phyloP scores from a whole-genome alignment of 768 basidiomycete genomes.

The Rhizopogon rudus region DNA sequence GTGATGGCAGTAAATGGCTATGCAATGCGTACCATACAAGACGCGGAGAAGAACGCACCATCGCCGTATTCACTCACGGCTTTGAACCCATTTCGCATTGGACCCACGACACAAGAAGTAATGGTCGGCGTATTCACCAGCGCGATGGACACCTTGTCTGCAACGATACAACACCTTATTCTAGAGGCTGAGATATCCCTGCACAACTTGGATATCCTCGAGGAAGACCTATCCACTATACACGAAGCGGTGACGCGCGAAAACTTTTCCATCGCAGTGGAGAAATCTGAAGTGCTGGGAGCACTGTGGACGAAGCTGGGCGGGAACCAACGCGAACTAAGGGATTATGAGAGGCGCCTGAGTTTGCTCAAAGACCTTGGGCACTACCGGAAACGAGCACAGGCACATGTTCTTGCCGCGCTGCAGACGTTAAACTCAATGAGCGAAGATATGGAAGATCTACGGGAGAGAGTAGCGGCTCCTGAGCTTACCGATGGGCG shows the following conservation, averaged over 20 bases:
- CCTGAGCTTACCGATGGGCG: slow-evolving; percentile 53
- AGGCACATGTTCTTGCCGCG: slow-evolving; percentile 61
- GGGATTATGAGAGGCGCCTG: slow-evolving; percentile 51
- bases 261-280: slow-evolving; percentile 23
- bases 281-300: slow-evolving; percentile 44
- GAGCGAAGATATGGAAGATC: slow-evolving; percentile 72
- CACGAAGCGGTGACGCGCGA: slow-evolving; percentile 61
- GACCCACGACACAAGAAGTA: slow-evolving; percentile 35
- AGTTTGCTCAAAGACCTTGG: slow-evolving; percentile 50
- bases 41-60: slow-evolving; percentile 22
- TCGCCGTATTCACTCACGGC: slow-evolving; percentile 25
- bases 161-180: slow-evolving; percentile 49
- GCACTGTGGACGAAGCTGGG: slow-evolving; percentile 70
- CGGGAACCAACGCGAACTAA: slow-evolving; percentile 47
- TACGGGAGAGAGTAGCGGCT: slow-evolving; percentile 66
- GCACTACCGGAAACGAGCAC: slow-evolving; percentile 55
- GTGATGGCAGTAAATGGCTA: slow-evolving; percentile 55
- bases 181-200: slow-evolving; percentile 60
- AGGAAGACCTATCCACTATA: slow-evolving; percentile 51
- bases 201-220: slow-evolving; percentile 54
- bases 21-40: slow-evolving; percentile 54
- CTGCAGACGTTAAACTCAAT: slow-evolving; percentile 56
- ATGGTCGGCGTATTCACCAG: slow-evolving; percentile 52
- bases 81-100: slow-evolving; percentile 36
- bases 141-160: slow-evolving; percentile 57